phyloP scores from a whole-genome alignment of 2,329 filamentous ascomycete species.

The Knoxdaviesia capensis region DNA sequence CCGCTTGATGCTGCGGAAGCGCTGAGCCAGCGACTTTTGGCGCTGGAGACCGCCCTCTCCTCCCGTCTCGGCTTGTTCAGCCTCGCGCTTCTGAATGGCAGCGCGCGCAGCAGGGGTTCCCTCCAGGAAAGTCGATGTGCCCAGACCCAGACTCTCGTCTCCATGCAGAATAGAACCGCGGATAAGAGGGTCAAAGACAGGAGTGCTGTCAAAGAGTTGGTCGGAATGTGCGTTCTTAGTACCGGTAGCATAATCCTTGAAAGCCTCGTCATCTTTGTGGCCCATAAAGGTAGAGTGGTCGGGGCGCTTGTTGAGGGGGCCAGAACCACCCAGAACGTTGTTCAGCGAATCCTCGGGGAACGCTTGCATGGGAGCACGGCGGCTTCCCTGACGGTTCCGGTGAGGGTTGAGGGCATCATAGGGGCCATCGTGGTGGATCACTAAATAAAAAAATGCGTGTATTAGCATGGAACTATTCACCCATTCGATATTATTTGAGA shows the following conservation, averaged over 20 bases:
- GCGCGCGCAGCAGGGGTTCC: conserved; percentile 72
- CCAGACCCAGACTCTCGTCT: conserved; percentile 63
- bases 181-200: conserved; percentile 46
- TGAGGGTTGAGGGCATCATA: conserved; percentile 94
- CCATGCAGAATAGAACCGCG: conserved; percentile 62
- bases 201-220: conserved; percentile 4
- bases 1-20: conserved; percentile 67
- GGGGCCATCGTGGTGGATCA: conserved; percentile 93
- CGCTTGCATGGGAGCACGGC: conserved; percentile 82
- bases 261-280: conserved; percentile 59
- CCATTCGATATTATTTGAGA: too few species aligned
- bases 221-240: conserved; percentile 9
- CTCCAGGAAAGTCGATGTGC: conserved; percentile 89
- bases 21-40: conserved; percentile 89
- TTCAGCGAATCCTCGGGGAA: conserved; percentile 87
- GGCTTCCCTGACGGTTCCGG: conserved; percentile 68
- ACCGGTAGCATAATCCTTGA: conserved; percentile 51
- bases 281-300: conserved; percentile 84
- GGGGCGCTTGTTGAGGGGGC: conserved; percentile 61
- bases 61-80: conserved; percentile 39
- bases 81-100: conserved; percentile 57
- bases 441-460: conserved; percentile 22
- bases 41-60: conserved; percentile 46
- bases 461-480: too few species aligned
- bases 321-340: conserved; percentile 74